Percentiles rank a stretch among this genome's conserved stretches.
Evolutionary conservation across 148 eudicot genomes (phyloP).

Genomic region (Talinum fruticosum): DNA sequence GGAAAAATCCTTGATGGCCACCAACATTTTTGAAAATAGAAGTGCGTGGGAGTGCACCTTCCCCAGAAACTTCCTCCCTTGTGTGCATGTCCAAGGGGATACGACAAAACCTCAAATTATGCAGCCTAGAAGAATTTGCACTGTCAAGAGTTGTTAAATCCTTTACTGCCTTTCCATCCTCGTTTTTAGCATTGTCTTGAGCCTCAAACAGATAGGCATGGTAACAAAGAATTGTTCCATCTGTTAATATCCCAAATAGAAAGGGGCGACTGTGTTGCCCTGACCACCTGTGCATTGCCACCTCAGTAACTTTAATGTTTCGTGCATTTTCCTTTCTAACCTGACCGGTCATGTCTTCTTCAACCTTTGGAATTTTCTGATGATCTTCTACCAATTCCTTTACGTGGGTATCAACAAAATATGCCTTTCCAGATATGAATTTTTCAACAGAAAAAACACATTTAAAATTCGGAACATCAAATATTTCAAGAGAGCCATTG

Average conservation of each 20-base stretch:
- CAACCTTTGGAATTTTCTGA: constrained; percentile 26
- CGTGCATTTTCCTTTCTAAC: constrained; percentile 64
- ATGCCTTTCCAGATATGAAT: constrained; percentile 70
- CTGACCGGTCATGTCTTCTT: constrained; percentile 43
- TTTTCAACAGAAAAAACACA: constrained; percentile 73
- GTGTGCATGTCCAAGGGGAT: constrained; percentile 70
- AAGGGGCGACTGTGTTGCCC: constrained; percentile 78
- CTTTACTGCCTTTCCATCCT: constrained; percentile 41
- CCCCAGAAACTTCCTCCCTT: constrained; percentile 64
- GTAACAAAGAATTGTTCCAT: constrained; percentile 89
- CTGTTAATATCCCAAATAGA: constrained; percentile 74
- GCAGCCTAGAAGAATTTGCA: constrained; percentile 70
- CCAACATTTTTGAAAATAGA: constrained; percentile 81
- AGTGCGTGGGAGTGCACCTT: constrained; percentile 49
- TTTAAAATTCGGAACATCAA: constrained; percentile 80
- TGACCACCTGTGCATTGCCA: constrained; percentile 87
- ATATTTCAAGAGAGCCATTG: constrained; percentile 80
- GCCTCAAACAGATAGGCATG: constrained; percentile 82
- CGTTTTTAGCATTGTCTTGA: constrained; percentile 64
- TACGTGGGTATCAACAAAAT: constrained; percentile 58
- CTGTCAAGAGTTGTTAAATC: constrained; percentile 33
- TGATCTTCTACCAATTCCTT: constrained; percentile 41
- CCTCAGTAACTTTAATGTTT: constrained; percentile 66
- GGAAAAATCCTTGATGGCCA: constrained; percentile 77
- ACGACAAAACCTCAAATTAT: constrained; percentile 83